Conservation (phyloP, 2,329 filamentous ascomycete species). For the Huntiella abstrusa region DNA sequence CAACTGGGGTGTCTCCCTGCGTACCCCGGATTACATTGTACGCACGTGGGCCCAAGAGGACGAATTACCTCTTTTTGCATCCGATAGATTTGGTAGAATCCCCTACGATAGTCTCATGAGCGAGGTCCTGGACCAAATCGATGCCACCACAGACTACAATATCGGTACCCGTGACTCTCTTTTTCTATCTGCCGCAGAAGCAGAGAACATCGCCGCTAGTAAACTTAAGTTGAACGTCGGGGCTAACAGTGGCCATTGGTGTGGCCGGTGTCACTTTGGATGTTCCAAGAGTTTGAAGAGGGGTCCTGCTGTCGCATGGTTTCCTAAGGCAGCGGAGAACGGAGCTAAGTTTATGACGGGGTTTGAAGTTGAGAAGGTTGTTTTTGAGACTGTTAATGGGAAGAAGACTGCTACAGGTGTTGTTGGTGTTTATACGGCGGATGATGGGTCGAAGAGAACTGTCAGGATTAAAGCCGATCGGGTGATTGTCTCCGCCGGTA, state of each 20-base stretch:
- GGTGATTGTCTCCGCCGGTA: slow-evolving; percentile 61
- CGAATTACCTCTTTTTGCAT: slow-evolving; percentile 56
- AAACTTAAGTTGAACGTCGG: slow-evolving; percentile 65
- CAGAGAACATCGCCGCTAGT: slow-evolving; percentile 52
- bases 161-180: slow-evolving; percentile 56
- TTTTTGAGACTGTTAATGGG: slow-evolving; percentile 35
- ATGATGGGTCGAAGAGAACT: slow-evolving; percentile 30
- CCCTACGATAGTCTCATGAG: slow-evolving; percentile 67
- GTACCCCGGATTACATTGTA: slow-evolving; percentile 57
- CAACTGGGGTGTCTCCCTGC: slow-evolving; percentile 57
- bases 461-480: slow-evolving; percentile 61
- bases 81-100: slow-evolving; percentile 17
- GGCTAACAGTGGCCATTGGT: slow-evolving; percentile 48
- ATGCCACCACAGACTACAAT: slow-evolving; percentile 45
- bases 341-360: slow-evolving; percentile 75
- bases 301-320: slow-evolving; percentile 56
- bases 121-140: slow-evolving; percentile 61
- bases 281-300: slow-evolving; percentile 55
- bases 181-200: slow-evolving; percentile 55
- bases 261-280: slow-evolving; percentile 43
- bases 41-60: slow-evolving; percentile 55
- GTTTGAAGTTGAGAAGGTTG: slow-evolving; percentile 49
- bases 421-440: slow-evolving; percentile 36
- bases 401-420: slow-evolving; percentile 50
- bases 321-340: slow-evolving; percentile 59